Evolutionary conservation across 148 eudicot species (phyloP).

Genomic region (Chenopodium album): DNA sequence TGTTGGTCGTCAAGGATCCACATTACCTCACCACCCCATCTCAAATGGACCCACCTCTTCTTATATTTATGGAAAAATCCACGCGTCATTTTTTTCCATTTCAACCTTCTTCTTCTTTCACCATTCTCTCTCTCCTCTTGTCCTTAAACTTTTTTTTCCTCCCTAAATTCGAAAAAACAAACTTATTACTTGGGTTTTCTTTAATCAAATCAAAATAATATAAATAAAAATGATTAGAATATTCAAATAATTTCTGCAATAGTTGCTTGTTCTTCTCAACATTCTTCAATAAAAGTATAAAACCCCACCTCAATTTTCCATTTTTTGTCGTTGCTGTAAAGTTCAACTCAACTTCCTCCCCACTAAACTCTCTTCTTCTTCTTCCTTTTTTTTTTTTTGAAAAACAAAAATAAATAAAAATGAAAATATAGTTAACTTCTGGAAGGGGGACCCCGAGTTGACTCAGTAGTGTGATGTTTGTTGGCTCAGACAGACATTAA

Average conservation of each 20-base stretch:
- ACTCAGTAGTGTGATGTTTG: slow-evolving; percentile 19
- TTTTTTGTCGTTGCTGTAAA: background rate
- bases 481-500: background rate
- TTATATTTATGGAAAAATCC: background rate
- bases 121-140: background rate
- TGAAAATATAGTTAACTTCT: background rate
- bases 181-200: too few relatives aligned
- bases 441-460: slow-evolving; percentile 18
- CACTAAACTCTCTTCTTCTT: background rate
- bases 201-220: too few relatives aligned
- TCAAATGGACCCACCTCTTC: too few relatives aligned
- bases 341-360: background rate
- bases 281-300: background rate
- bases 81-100: background rate
- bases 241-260: background rate
- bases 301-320: background rate
- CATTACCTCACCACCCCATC: background rate
- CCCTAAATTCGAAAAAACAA: too few relatives aligned
- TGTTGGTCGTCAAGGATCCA: too few relatives aligned
- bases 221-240: too few relatives aligned
- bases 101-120: background rate
- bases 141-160: background rate
- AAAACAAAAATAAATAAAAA: too few relatives aligned
- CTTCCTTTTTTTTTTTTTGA: background rate
- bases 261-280: background rate